phyloP scores from a whole-genome alignment of 495 filamentous ascomycete genomes.

The Aspergillus panamensis region DNA sequence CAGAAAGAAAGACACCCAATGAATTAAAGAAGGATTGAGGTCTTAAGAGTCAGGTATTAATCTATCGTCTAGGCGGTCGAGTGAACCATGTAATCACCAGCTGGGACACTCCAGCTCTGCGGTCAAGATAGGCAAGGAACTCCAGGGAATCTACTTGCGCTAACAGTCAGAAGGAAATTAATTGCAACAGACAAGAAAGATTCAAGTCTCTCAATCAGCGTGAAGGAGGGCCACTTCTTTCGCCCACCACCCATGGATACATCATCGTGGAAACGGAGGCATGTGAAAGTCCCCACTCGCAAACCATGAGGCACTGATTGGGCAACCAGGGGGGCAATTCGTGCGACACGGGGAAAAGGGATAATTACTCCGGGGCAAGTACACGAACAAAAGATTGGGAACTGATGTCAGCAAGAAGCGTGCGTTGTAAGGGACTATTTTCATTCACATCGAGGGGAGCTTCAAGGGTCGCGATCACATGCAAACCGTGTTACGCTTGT shows the following conservation, averaged over 20 bases:
- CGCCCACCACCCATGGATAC: slow-evolving; percentile 18
- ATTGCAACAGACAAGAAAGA: not conserved
- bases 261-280: slow-evolving; percentile 20
- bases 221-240: not conserved
- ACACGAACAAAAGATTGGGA: not conserved
- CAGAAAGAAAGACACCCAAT: too few relatives aligned
- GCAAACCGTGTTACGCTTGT: not conserved
- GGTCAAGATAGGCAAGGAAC: not conserved
- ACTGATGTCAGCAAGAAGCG: too few relatives aligned
- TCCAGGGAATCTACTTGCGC: not conserved
- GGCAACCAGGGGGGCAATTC: not conserved
- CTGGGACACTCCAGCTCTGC: not conserved
- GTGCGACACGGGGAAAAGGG: not conserved
- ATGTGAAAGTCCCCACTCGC: slow-evolving; percentile 34
- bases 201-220: not conserved
- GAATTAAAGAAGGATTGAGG: not conserved
- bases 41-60: not conserved
- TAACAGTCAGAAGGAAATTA: not conserved
- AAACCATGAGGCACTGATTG: slow-evolving; percentile 4
- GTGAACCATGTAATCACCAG: too few relatives aligned
- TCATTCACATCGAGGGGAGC: not conserved
- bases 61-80: not conserved
- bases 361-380: not conserved
- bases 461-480: not conserved
- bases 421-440: not conserved